phyloP scores from a whole-genome alignment of 1,284 basidiomycete species.

The Austroboletus novae-zelandiae region DNA sequence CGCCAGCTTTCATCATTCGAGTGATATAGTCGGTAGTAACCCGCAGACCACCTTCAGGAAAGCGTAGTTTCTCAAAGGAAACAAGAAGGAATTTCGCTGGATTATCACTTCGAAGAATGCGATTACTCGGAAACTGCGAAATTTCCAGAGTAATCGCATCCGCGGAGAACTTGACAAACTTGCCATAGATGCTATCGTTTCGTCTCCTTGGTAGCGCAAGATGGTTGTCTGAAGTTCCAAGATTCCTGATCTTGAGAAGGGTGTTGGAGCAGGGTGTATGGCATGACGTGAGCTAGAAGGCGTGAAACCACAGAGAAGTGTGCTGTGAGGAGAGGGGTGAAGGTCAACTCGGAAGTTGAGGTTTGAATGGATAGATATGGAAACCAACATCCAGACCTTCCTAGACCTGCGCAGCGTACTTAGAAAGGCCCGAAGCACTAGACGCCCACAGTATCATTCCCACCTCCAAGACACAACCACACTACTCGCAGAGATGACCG shows the following conservation, averaged over 20 bases:
- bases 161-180: slow-evolving; percentile 49
- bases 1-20: slow-evolving; percentile 50
- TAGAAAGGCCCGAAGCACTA: slow-evolving; percentile 11
- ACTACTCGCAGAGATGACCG: slow-evolving; percentile 12
- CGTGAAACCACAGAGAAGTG: neutral
- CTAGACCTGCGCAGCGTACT: slow-evolving; percentile 6
- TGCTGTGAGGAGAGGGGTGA: neutral
- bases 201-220: slow-evolving; percentile 27
- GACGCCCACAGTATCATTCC: slow-evolving; percentile 12
- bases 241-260: slow-evolving; percentile 46
- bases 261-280: slow-evolving; percentile 39
- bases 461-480: slow-evolving; percentile 13
- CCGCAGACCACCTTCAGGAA: slow-evolving; percentile 46
- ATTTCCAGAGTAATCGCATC: slow-evolving; percentile 49
- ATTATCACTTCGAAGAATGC: slow-evolving; percentile 56
- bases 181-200: slow-evolving; percentile 38
- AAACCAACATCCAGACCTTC: slow-evolving; percentile 3
- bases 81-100: slow-evolving; percentile 51
- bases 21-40: slow-evolving; percentile 53
- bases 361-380: neutral
- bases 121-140: slow-evolving; percentile 51
- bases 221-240: slow-evolving; percentile 44
- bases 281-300: slow-evolving; percentile 2
- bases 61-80: slow-evolving; percentile 53
- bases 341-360: neutral